Conservation (phyloP, 1,284 basidiomycete species). For the Phellopilus nigrolimitatus region DNA sequence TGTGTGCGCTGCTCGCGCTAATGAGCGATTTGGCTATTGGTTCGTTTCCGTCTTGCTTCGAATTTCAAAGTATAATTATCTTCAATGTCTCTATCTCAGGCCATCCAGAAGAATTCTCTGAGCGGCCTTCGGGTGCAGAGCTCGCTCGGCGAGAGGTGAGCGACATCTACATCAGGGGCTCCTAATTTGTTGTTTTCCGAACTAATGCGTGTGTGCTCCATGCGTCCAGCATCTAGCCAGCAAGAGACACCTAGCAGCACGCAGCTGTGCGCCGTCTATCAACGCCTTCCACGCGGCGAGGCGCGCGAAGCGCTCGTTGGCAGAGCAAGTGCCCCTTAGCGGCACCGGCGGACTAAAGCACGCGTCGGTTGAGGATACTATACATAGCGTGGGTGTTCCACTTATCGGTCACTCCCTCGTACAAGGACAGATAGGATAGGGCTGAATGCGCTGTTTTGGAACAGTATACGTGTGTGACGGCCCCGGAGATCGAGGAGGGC, state of each 20-base stretch:
- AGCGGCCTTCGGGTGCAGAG: constrained; percentile 9
- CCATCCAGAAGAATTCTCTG: constrained; percentile 14
- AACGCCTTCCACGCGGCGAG: constrained; percentile 22
- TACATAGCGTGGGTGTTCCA: constrained; percentile 6
- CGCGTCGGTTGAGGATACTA: not conserved
- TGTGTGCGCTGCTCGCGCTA: not conserved
- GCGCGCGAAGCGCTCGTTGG: constrained; percentile 22
- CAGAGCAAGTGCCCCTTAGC: constrained; percentile 13
- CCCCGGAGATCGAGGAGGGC: constrained; percentile 37
- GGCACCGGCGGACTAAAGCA: not conserved
- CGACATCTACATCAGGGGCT: not conserved
- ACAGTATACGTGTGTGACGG: constrained; percentile 24
- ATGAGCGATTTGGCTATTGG: not conserved
- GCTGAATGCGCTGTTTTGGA: not conserved
- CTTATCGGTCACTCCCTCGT: not conserved
- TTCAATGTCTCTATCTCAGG: not conserved
- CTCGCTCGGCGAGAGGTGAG: constrained; percentile 14
- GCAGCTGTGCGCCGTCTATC: constrained; percentile 24
- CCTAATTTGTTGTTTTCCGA: not conserved
- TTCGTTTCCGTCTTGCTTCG: not conserved
- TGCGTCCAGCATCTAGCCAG: constrained; percentile 11
- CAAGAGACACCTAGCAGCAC: constrained; percentile 22
- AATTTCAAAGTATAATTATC: not conserved
- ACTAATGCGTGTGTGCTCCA: not conserved
- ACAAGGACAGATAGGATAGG: too few species aligned